Percentiles rank a stretch among this genome's conserved stretches.
Evolutionary conservation across 371 early-diverging fungal species (phyloP).

Genomic region (Blakeslea trispora): DNA sequence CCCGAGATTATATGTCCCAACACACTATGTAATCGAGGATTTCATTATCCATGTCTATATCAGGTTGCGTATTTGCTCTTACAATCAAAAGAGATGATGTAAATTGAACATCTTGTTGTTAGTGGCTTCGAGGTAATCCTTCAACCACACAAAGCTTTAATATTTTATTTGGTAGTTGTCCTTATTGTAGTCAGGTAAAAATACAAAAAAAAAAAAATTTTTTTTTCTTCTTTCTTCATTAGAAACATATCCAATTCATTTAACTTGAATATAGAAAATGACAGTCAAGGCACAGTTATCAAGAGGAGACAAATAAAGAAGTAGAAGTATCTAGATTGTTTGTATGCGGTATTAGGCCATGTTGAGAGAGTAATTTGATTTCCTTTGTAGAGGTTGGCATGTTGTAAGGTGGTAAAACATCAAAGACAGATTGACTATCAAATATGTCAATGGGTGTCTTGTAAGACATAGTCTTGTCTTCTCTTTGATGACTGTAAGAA

Average conservation of each 20-base stretch:
- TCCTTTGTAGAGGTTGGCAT: constrained; percentile 14
- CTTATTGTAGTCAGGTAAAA: constrained; percentile 48
- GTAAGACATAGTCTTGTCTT: constrained; percentile 16
- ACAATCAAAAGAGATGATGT: too few relatives aligned
- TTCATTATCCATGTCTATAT: constrained; percentile 41
- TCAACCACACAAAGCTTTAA: constrained; percentile 40
- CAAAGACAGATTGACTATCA: constrained; percentile 9
- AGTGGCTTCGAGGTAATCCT: constrained; percentile 48
- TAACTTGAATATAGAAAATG: constrained; percentile 34
- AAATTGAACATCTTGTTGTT: constrained; percentile 4
- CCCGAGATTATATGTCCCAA: constrained; percentile 39
- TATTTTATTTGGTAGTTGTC: constrained; percentile 46
- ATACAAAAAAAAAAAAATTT: too few relatives aligned
- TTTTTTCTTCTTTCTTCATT: constrained; percentile 6
- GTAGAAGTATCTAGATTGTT: constrained; percentile 3
- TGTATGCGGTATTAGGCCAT: constrained; percentile 10
- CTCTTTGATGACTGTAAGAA: constrained; percentile 4
- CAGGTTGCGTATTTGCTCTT: too few relatives aligned
- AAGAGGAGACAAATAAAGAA: constrained; percentile 3
- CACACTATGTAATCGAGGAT: constrained; percentile 39
- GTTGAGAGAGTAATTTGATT: constrained; percentile 12
- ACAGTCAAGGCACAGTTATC: constrained; percentile 25
- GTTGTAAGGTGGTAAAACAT: constrained; percentile 17
- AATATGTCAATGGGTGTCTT: constrained; percentile 18
- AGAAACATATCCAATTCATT: background rate